Conservation (phyloP, 306 rosid genomes). For the Malus fusca region DNA sequence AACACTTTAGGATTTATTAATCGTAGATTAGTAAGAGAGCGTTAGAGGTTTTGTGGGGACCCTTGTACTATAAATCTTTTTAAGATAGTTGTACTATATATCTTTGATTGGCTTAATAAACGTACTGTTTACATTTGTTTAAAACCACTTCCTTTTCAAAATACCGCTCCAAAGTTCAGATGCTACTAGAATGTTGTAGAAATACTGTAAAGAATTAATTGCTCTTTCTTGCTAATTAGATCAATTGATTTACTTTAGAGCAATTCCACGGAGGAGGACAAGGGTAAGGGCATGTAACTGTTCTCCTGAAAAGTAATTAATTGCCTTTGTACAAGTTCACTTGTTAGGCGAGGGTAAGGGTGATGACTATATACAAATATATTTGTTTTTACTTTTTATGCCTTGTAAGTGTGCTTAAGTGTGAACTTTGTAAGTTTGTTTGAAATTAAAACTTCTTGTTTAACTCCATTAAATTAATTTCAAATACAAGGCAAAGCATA, state of each 20-base stretch:
- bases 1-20: constrained; percentile 9
- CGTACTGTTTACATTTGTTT: not conserved
- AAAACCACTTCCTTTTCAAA: not conserved
- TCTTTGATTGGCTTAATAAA: not conserved
- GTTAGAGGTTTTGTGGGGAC: constrained; percentile 11
- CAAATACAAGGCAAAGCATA: too few relatives aligned
- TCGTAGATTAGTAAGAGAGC: not conserved
- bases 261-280: too few relatives aligned
- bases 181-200: not conserved
- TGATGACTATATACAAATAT: too few relatives aligned
- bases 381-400: too few relatives aligned
- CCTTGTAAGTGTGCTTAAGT: too few relatives aligned
- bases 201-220: not conserved
- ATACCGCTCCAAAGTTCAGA: not conserved
- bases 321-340: too few relatives aligned
- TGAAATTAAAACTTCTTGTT: too few relatives aligned
- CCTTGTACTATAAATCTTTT: not conserved
- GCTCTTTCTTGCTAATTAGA: not conserved
- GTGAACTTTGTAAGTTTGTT: too few relatives aligned
- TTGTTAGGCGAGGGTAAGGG: too few relatives aligned
- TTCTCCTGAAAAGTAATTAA: too few relatives aligned
- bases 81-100: not conserved
- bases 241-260: not conserved
- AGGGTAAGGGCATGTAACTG: too few relatives aligned
- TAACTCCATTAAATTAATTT: too few relatives aligned